A percentile compares a stretch with the other conserved stretches of the same genome.
Conservation (phyloP, 345 rosid genomes). For the Citrus australasica region DNA sequence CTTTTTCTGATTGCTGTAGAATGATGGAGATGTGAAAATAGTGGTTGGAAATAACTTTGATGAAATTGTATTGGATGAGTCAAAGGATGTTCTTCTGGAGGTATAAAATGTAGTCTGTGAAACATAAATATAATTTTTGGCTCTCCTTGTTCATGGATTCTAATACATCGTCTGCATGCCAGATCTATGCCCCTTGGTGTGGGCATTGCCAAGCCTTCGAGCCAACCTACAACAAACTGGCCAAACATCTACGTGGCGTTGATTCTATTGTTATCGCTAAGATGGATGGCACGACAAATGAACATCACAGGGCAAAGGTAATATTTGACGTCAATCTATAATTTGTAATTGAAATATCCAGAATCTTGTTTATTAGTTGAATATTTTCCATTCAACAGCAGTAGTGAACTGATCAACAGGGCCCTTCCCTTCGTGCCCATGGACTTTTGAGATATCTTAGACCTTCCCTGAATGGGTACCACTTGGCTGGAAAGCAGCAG, state of each 20-base stretch:
- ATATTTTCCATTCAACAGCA: neutral
- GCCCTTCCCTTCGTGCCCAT: neutral
- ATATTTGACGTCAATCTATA: neutral
- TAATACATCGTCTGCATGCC: conserved; percentile 12
- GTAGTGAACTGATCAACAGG: neutral
- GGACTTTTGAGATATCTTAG: neutral
- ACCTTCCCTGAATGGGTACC: neutral
- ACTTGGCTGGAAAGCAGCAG: neutral
- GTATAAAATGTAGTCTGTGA: conserved; percentile 28
- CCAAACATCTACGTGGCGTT: conserved; percentile 70
- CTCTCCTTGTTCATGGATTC: conserved; percentile 2
- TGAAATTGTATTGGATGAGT: conserved; percentile 86
- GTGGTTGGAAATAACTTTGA: conserved; percentile 94
- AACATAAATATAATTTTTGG: neutral
- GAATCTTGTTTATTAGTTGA: neutral
- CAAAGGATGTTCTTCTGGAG: conserved; percentile 98
- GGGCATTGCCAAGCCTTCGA: conserved; percentile 98
- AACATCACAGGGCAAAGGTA: conserved; percentile 99
- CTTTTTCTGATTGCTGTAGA: conserved; percentile 40
- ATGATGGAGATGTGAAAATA: conserved; percentile 92
- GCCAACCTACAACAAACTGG: conserved; percentile 92
- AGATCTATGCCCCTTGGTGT: conserved; percentile 99
- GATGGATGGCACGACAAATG: conserved; percentile 99
- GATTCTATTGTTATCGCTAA: conserved; percentile 89
- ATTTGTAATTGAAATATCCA: neutral